These are phyloP conservation scores for Myotisia sp. DNA, from an alignment of 2,329 filamentous ascomycete genomes.

Conservation along the genomic window DNA sequence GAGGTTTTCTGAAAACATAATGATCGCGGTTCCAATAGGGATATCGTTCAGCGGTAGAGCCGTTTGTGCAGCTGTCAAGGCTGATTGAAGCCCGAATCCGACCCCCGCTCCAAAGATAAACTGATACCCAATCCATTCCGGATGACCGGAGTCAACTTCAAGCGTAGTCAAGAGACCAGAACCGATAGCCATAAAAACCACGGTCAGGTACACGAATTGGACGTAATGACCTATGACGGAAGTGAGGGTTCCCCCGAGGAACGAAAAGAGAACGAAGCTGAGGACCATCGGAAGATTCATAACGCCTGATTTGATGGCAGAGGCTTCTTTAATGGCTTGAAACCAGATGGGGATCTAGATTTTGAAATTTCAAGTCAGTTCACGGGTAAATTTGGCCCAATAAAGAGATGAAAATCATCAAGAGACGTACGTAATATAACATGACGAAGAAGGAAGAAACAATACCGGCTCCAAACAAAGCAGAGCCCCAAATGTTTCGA, in stretches of 20 bases:
- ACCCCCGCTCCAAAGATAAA: constrained; percentile 14
- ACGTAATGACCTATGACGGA: constrained; percentile 12
- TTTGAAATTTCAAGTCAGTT: background rate
- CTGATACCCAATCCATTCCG: constrained; percentile 16
- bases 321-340: constrained; percentile 29
- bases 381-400: too few species aligned
- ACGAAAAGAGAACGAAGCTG: constrained; percentile 14
- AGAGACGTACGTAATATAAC: background rate
- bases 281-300: constrained; percentile 25
- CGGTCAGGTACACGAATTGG: constrained; percentile 13
- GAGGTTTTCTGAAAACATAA: constrained; percentile 26
- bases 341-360: constrained; percentile 23
- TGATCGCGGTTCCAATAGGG: constrained; percentile 19
- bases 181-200: constrained; percentile 16
- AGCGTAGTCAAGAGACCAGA: constrained; percentile 18
- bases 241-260: constrained; percentile 7
- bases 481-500: constrained; percentile 15
- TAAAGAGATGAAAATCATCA: background rate
- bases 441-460: background rate
- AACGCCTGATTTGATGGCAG: constrained; percentile 23
- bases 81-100: constrained; percentile 13
- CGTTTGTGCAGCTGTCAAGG: constrained; percentile 8
- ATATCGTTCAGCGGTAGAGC: background rate
- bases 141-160: constrained; percentile 11
- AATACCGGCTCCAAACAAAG: background rate